Evolutionary conservation across 1,284 basidiomycete genomes (phyloP).

Genomic region (Tetrapyrgos nigripes): DNA sequence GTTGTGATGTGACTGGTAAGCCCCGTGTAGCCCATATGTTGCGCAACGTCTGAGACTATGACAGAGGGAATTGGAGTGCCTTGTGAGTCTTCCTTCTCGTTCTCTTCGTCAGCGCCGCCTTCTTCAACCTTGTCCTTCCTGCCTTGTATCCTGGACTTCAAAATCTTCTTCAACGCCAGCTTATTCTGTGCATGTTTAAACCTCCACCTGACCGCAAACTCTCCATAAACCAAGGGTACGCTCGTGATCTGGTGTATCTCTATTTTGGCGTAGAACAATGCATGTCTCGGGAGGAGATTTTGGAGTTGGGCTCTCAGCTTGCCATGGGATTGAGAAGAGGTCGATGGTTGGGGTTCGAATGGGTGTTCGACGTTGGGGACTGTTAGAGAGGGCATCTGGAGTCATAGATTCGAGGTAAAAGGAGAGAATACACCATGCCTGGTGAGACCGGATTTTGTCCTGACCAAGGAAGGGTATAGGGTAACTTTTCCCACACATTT

Average conservation of each 20-base stretch:
- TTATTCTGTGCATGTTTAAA: conserved; percentile 64
- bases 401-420: background rate
- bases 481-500: too few species aligned
- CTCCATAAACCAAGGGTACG: conserved; percentile 77
- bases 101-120: conserved; percentile 14
- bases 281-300: conserved; percentile 61
- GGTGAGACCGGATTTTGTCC: too few species aligned
- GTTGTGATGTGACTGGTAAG: too few species aligned
- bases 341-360: too few species aligned
- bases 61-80: conserved; percentile 38
- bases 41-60: conserved; percentile 33
- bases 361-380: background rate
- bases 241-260: conserved; percentile 76
- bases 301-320: conserved; percentile 53
- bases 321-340: background rate
- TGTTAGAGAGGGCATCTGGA: background rate
- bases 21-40: too few species aligned
- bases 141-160: conserved; percentile 36
- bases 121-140: conserved; percentile 35
- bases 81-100: background rate
- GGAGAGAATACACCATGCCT: too few species aligned
- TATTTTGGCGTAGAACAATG: conserved; percentile 71
- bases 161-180: conserved; percentile 26
- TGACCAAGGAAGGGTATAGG: too few species aligned
- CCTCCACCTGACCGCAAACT: conserved; percentile 80